These are phyloP conservation scores for Neopestalotiopsis rosae DNA, from an alignment of 2,329 filamentous ascomycete genomes.

Conservation along the genomic window DNA sequence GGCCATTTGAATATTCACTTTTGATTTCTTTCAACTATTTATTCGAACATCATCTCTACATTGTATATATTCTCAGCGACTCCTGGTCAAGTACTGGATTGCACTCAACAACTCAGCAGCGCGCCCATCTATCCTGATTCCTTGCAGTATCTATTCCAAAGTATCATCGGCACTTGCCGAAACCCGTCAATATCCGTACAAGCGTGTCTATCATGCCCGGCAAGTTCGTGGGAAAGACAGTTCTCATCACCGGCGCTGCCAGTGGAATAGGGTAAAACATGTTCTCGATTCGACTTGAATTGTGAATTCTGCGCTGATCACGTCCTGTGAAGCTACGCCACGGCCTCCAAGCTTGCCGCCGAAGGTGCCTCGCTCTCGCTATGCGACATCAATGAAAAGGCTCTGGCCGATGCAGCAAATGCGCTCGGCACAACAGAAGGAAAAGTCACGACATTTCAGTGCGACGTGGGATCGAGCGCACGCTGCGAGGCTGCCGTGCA, in stretches of 20 bases:
- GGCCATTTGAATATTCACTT: too few relatives aligned
- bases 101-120: neutral
- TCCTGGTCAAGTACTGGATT: too few relatives aligned
- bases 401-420: slow-evolving; percentile 20
- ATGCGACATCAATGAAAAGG: slow-evolving; percentile 32
- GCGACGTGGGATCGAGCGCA: slow-evolving; percentile 27
- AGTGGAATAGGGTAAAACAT: slow-evolving; percentile 22
- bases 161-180: neutral
- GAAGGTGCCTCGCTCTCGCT: slow-evolving; percentile 33
- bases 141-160: neutral
- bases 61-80: too few relatives aligned
- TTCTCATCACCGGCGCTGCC: slow-evolving; percentile 21
- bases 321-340: slow-evolving; percentile 23
- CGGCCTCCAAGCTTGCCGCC: slow-evolving; percentile 31
- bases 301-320: neutral
- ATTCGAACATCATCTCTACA: too few relatives aligned
- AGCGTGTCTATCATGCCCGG: neutral
- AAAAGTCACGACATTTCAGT: neutral
- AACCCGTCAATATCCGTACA: neutral
- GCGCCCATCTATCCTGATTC: neutral
- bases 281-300: neutral
- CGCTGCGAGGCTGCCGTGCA: slow-evolving; percentile 17
- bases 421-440: slow-evolving; percentile 1
- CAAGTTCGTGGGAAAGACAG: slow-evolving; percentile 10
- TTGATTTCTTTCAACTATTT: too few relatives aligned